Evolutionary conservation across 192 early-diverging fungal species (phyloP).

Genomic region (Backusella luteola): DNA sequence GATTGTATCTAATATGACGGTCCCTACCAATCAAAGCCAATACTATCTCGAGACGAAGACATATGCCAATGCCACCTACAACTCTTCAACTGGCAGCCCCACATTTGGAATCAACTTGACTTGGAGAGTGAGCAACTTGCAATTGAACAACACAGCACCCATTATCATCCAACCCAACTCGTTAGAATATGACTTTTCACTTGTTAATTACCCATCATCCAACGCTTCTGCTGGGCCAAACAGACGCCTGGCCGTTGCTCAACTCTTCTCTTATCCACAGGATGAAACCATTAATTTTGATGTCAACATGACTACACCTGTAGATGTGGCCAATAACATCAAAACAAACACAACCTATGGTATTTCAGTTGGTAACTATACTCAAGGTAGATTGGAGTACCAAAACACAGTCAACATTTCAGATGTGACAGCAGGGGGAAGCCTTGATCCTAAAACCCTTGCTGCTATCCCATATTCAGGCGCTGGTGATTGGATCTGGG

Average conservation of each 20-base stretch:
- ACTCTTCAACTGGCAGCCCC: background rate
- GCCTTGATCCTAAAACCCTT: background rate
- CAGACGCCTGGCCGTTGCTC: conserved; percentile 22
- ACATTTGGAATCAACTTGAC: conserved; percentile 19
- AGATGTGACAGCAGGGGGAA: conserved; percentile 5
- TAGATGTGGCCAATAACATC: conserved; percentile 22
- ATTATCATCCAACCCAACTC: conserved; percentile 32
- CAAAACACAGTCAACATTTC: conserved; percentile 21
- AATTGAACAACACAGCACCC: conserved; percentile 32
- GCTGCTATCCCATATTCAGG: background rate
- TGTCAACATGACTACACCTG: conserved; percentile 35
- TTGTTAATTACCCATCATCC: conserved; percentile 11
- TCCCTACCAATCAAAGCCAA: conserved; percentile 5
- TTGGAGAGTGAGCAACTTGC: conserved; percentile 19
- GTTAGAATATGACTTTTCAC: conserved; percentile 28
- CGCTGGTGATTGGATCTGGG: conserved; percentile 20
- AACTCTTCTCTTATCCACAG: conserved; percentile 13
- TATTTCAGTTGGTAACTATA: conserved; percentile 31
- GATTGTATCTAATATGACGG: conserved; percentile 22
- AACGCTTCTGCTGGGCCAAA: background rate
- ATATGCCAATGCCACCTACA: conserved; percentile 16
- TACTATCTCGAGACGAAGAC: conserved; percentile 27
- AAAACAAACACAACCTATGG: conserved; percentile 35
- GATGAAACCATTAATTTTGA: conserved; percentile 8
- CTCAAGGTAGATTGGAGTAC: conserved; percentile 38